These are phyloP conservation scores for Tritrichomonas musculus DNA, from an alignment of 208 protist species.

Conservation along the genomic window DNA sequence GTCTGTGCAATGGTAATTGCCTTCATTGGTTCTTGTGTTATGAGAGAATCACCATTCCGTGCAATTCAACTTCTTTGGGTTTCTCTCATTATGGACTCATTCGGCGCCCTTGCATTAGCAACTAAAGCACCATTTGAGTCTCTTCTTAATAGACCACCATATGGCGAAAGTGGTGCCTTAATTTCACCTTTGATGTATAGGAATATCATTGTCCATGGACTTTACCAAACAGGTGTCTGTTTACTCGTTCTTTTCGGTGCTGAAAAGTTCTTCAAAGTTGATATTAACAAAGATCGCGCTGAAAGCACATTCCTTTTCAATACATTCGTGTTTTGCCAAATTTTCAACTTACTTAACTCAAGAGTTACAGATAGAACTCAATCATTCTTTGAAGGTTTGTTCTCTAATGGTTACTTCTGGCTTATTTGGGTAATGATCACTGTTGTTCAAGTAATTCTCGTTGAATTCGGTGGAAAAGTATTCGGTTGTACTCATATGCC, in stretches of 20 bases:
- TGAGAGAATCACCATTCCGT: slow-evolving; percentile 32
- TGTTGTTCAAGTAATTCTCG: background rate
- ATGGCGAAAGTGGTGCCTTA: background rate
- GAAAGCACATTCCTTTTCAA: slow-evolving; percentile 22
- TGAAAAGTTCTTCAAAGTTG: slow-evolving; percentile 8
- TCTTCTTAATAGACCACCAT: slow-evolving; percentile 15
- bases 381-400: slow-evolving; percentile 21
- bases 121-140: slow-evolving; percentile 26
- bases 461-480: slow-evolving; percentile 13
- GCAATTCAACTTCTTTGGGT: slow-evolving; percentile 46
- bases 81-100: slow-evolving; percentile 31
- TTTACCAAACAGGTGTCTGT: slow-evolving; percentile 27
- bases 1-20: slow-evolving; percentile 39
- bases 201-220: background rate
- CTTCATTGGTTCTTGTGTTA: slow-evolving; percentile 40
- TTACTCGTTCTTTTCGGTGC: background rate
- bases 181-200: background rate
- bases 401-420: background rate
- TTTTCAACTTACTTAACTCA: slow-evolving; percentile 28
- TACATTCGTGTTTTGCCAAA: background rate
- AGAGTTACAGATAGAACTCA: background rate
- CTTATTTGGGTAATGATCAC: background rate
- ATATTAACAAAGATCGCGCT: background rate
- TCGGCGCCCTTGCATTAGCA: background rate
- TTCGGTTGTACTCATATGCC: background rate